Percentiles rank a stretch among this genome's conserved stretches.
These are phyloP conservation scores for Metschnikowia arizonensis DNA, from an alignment of 805 yeast species.

Conservation along the genomic window DNA sequence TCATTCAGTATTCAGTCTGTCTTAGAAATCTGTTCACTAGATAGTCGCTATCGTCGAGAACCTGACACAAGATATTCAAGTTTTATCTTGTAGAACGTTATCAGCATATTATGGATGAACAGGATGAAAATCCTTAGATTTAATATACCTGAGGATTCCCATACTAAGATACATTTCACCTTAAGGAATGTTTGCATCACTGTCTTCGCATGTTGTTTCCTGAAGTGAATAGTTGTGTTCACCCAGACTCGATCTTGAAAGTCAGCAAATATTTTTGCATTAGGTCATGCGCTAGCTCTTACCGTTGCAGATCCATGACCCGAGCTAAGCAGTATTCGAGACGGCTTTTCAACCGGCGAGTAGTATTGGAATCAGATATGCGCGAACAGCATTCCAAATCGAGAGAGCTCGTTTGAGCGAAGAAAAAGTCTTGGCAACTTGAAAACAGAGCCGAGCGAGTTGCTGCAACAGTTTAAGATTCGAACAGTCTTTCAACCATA, in stretches of 20 bases:
- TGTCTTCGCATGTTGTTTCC: too few species aligned
- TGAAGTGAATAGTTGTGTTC: too few species aligned
- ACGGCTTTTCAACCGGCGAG: not conserved
- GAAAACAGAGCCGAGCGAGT: slow-evolving; percentile 11
- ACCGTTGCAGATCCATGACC: not conserved
- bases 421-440: slow-evolving; percentile 5
- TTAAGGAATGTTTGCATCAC: too few species aligned
- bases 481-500: not conserved
- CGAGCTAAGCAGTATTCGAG: slow-evolving; percentile 1
- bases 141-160: too few species aligned
- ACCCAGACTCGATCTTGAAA: not conserved
- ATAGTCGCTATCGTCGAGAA: too few species aligned
- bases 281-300: not conserved
- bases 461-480: not conserved
- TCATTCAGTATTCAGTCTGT: too few species aligned
- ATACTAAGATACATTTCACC: too few species aligned
- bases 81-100: too few species aligned
- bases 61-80: too few species aligned
- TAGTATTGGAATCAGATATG: not conserved
- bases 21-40: too few species aligned
- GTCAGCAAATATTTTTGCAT: not conserved
- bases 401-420: slow-evolving; percentile 1
- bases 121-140: too few species aligned
- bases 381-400: slow-evolving; percentile 4
- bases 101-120: too few species aligned